A percentile compares a stretch with the other conserved stretches of the same genome.
Evolutionary conservation across 257 asterid genomes (phyloP).

Genomic region (Mitragyna speciosa): DNA sequence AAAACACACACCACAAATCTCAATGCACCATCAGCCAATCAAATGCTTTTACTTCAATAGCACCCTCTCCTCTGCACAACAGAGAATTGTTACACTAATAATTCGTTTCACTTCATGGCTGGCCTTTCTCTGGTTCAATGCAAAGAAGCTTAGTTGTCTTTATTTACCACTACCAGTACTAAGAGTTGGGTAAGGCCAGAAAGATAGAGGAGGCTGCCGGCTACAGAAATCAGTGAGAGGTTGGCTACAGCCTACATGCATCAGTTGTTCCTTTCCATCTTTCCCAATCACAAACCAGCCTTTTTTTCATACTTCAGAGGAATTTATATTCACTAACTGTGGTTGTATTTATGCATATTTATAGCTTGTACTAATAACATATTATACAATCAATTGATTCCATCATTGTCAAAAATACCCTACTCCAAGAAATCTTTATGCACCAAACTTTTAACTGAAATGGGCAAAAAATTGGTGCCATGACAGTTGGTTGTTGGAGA

Average conservation of each 20-base stretch:
- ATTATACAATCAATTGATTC: background rate
- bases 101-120: constrained; percentile 1
- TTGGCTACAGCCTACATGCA: background rate
- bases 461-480: constrained; percentile 12
- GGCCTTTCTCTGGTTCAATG: constrained; percentile 14
- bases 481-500: constrained; percentile 8
- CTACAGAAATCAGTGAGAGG: constrained; percentile 23
- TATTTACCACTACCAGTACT: background rate
- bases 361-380: background rate
- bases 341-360: background rate
- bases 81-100: background rate
- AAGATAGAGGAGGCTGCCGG: background rate
- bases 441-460: constrained; percentile 2
- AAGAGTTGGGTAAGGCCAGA: constrained; percentile 37
- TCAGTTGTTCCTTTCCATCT: constrained; percentile 24
- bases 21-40: constrained; percentile 37
- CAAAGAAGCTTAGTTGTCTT: constrained; percentile 40
- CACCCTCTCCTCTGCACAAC: constrained; percentile 37
- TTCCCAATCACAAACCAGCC: constrained; percentile 21
- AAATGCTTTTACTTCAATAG: constrained; percentile 39
- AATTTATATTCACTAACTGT: constrained; percentile 6
- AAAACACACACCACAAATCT: constrained; percentile 38
- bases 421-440: constrained; percentile 11
- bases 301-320: constrained; percentile 10
- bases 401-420: constrained; percentile 2